Evolutionary conservation across 2,329 filamentous ascomycete species (phyloP).

Genomic region (Aspergillus sclerotialis): DNA sequence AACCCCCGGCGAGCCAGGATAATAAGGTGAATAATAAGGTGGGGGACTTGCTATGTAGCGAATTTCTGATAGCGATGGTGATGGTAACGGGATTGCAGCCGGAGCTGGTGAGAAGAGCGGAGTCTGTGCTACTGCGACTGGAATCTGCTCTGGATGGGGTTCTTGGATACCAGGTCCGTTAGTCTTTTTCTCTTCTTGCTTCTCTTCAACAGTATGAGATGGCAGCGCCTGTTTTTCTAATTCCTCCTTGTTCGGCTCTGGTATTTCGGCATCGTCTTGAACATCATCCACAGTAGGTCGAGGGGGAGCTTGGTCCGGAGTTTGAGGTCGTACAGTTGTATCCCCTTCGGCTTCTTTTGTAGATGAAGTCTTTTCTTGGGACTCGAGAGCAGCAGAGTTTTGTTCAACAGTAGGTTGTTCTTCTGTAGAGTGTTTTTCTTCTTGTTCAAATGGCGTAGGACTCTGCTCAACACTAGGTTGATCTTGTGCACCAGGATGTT

Average conservation of each 20-base stretch:
- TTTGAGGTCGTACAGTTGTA: slow-evolving; percentile 7
- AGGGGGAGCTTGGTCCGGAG: slow-evolving; percentile 7
- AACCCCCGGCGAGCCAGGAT: slow-evolving; percentile 7
- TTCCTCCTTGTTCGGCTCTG: slow-evolving; percentile 9
- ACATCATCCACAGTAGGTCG: slow-evolving; percentile 13
- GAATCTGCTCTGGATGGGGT: slow-evolving; percentile 10
- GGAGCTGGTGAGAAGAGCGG: slow-evolving; percentile 16
- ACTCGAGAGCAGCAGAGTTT: too few relatives aligned
- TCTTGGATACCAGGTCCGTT: slow-evolving; percentile 5
- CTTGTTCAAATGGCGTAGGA: slow-evolving; percentile 1
- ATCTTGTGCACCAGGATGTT: too few relatives aligned
- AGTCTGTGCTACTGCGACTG: slow-evolving; percentile 18
- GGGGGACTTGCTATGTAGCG: slow-evolving; percentile 21
- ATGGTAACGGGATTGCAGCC: slow-evolving; percentile 20
- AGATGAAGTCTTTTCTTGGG: too few relatives aligned
- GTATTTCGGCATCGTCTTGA: slow-evolving; percentile 7
- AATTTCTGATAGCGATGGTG: slow-evolving; percentile 24
- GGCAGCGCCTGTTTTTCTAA: slow-evolving; percentile 6
- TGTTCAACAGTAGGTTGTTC: neutral
- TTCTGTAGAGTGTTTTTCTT: slow-evolving; percentile 2
- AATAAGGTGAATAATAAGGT: slow-evolving; percentile 13
- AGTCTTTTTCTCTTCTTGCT: slow-evolving; percentile 5
- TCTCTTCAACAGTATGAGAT: slow-evolving; percentile 5
- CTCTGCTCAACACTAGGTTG: too few relatives aligned
- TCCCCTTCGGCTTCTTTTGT: slow-evolving; percentile 8